Evolutionary conservation across 805 yeast species (phyloP), one percentile per base, ranked within the genome.

Genomic region (Monosporozyma aerobia): DNA sequence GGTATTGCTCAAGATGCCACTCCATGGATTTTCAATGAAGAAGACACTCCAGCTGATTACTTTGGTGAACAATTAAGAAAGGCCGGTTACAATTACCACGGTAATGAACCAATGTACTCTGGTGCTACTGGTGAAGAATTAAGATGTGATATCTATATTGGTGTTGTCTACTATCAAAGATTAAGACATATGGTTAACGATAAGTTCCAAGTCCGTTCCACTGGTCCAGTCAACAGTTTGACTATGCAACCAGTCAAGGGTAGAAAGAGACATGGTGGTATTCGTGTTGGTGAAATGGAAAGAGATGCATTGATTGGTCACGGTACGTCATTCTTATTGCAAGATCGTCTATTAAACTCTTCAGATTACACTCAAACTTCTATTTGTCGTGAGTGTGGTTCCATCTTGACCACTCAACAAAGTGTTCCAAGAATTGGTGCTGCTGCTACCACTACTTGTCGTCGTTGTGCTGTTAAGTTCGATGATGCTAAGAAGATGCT

Each of bases 231-330:
- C 29, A 92, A 92, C 72, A 81, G 94, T 39, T 79, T 94, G 69
- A 94, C 98, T 16, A 90, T 92, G 97, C 99, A 94, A 78, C 99
- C 99, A 43, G 99, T 94, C 53, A 94, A 94, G 75, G 99, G 99
- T 65, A 85, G 99, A 76, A 94, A 94, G 83, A 83, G 98, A 75
- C 83, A 86, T 59, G 99, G 99, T 73, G 99, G 99, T 85, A 94
- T 94, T 62, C 95, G 99, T 79, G 95, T 94, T 41, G 99, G 99
- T 70, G 99, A 94, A 72, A 94, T 94, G 99, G 99, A 94, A 74
- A 87, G 99, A 75, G 99, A 94, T 79, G 99, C 99, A 2, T 77
- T 94, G 63, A 90, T 94, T 70, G 99, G 98, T 54, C 99, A 94
- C 67, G 99, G 99, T 72, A 86, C 99, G 6, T 90, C 99, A 1